A percentile compares a stretch with the other conserved stretches of the same genome.
Evolutionary conservation across 2,329 filamentous ascomycete species (phyloP).

Genomic region (Aspergillus cejpii): DNA sequence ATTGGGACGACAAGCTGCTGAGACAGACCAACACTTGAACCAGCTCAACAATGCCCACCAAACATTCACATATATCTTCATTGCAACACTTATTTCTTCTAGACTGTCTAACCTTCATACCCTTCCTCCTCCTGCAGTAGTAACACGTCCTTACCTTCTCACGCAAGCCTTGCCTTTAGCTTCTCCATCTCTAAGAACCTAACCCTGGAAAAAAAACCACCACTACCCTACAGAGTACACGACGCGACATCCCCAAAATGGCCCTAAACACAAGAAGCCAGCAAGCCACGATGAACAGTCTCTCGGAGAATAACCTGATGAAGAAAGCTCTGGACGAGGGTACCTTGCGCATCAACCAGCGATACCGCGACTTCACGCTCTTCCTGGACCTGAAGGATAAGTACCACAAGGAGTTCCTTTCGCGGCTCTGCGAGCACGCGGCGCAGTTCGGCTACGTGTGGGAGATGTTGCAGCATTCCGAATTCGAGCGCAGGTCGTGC

Average conservation of each 20-base stretch:
- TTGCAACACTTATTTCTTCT: too few species aligned
- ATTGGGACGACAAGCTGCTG: too few species aligned
- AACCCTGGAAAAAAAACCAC: too few species aligned
- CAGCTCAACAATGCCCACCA: too few species aligned
- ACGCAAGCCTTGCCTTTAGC: too few species aligned
- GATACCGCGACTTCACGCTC: slow-evolving; percentile 16
- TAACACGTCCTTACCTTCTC: too few species aligned
- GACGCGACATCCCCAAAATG: background rate
- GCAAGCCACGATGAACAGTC: background rate
- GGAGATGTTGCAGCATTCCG: slow-evolving; percentile 7
- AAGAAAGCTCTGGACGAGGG: slow-evolving; percentile 11
- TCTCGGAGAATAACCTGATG: slow-evolving; percentile 3
- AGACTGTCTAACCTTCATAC: too few species aligned
- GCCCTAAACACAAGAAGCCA: background rate
- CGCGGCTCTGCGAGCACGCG: slow-evolving; percentile 9
- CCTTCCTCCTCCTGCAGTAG: too few species aligned
- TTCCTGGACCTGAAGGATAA: slow-evolving; percentile 20
- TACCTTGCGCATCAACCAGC: slow-evolving; percentile 8
- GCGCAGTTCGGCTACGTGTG: slow-evolving; percentile 6
- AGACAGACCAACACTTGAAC: too few species aligned
- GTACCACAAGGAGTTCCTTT: slow-evolving; percentile 14
- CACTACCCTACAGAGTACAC: too few species aligned
- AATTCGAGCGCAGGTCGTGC: slow-evolving; percentile 6
- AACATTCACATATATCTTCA: too few species aligned
- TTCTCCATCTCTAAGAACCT: too few species aligned